Evolutionary conservation across 2,329 filamentous ascomycete species (phyloP).

Genomic region (Fusarium dimerum): DNA sequence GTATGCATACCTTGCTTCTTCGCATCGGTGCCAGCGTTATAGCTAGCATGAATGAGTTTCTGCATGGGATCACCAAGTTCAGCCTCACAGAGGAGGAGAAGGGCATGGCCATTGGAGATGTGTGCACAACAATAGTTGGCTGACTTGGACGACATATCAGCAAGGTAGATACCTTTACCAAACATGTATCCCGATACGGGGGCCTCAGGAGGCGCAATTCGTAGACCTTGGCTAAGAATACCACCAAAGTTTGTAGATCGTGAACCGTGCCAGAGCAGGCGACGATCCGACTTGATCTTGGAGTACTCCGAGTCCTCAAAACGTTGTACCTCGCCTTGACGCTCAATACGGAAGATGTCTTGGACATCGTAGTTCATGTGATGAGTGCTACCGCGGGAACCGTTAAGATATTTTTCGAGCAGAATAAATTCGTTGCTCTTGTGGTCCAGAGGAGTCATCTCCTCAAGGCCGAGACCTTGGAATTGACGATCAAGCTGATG

Average conservation of each 20-base stretch:
- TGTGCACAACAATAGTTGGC: slow-evolving; percentile 71
- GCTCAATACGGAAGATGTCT: slow-evolving; percentile 81
- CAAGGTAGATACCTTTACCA: slow-evolving; percentile 85
- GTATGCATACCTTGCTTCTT: slow-evolving; percentile 60
- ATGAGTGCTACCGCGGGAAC: slow-evolving; percentile 70
- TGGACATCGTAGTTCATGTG: slow-evolving; percentile 59
- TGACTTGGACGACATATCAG: slow-evolving; percentile 82
- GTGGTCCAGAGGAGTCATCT: slow-evolving; percentile 70
- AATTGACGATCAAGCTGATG: slow-evolving; percentile 74
- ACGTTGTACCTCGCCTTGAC: slow-evolving; percentile 69
- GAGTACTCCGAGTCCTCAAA: slow-evolving; percentile 61
- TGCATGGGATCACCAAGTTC: slow-evolving; percentile 73
- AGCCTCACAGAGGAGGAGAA: slow-evolving; percentile 82
- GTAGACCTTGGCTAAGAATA: slow-evolving; percentile 82
- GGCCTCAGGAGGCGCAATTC: slow-evolving; percentile 85
- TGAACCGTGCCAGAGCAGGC: slow-evolving; percentile 86
- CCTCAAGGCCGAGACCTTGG: slow-evolving; percentile 67
- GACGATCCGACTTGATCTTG: slow-evolving; percentile 62
- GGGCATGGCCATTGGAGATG: slow-evolving; percentile 66
- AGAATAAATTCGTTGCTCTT: slow-evolving; percentile 63
- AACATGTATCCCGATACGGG: slow-evolving; percentile 85
- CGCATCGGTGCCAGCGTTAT: slow-evolving; percentile 64
- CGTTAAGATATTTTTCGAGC: slow-evolving; percentile 66
- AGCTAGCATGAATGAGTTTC: slow-evolving; percentile 58
- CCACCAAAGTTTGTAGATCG: slow-evolving; percentile 83